A percentile compares a stretch with the other conserved stretches of the same genome.
These are phyloP conservation scores for Parasitella parasitica DNA, from an alignment of 371 early-diverging fungal species.

Conservation along the genomic window DNA sequence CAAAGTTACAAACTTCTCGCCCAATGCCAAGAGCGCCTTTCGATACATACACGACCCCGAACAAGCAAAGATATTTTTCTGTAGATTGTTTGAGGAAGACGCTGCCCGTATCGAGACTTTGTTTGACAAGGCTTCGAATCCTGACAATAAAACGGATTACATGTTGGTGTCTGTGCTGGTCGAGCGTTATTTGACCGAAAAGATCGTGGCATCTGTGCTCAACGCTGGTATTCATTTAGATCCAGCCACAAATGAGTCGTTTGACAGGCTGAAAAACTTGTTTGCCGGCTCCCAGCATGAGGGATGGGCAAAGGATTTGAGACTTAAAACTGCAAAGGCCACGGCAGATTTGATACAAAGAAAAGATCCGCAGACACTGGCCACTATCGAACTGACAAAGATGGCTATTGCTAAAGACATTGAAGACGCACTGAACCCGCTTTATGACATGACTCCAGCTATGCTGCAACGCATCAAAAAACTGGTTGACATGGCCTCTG, in stretches of 20 bases:
- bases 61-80: neutral
- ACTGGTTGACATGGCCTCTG: constrained; percentile 23
- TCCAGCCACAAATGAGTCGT: neutral
- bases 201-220: neutral
- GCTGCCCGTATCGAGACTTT: neutral
- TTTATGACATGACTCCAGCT: neutral
- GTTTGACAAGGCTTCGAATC: neutral
- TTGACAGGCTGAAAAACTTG: neutral
- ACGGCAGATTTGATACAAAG: constrained; percentile 6
- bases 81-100: neutral
- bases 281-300: neutral
- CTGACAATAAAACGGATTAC: constrained; percentile 15
- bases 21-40: constrained; percentile 9
- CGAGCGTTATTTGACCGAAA: constrained; percentile 6
- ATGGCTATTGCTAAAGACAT: neutral
- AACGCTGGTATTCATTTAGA: constrained; percentile 9
- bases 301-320: constrained; percentile 8
- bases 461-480: constrained; percentile 8
- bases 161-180: constrained; percentile 13
- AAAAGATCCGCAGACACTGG: neutral
- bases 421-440: neutral
- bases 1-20: constrained; percentile 19
- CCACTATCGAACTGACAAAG: neutral
- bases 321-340: constrained; percentile 16
- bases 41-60: neutral